Evolutionary conservation across 2,329 filamentous ascomycete genomes (phyloP).

Genomic region (Sarocladium brachiariae): DNA sequence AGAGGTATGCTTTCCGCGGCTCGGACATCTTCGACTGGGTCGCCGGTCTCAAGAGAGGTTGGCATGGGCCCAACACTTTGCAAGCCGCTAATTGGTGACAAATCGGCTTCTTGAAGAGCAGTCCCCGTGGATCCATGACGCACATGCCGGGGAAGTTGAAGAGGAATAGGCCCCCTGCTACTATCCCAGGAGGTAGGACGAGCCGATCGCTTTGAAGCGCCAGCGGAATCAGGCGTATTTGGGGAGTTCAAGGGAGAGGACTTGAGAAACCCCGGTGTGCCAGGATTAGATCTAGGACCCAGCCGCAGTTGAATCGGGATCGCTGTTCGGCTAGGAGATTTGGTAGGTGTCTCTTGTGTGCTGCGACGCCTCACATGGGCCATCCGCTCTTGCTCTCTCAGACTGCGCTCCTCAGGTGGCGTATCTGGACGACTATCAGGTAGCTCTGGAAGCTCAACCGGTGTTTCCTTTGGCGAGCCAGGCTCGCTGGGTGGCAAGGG

Average conservation of each 20-base stretch:
- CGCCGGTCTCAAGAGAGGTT: constrained; percentile 17
- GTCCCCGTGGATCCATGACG: constrained; percentile 30
- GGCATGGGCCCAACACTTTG: constrained; percentile 20
- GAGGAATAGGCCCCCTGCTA: constrained; percentile 66
- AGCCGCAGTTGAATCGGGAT: constrained; percentile 51
- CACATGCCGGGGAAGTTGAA: constrained; percentile 70
- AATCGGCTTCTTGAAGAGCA: constrained; percentile 23
- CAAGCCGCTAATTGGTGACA: constrained; percentile 38
- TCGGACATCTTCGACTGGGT: neutral
- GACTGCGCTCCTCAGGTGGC: constrained; percentile 40
- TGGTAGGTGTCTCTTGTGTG: constrained; percentile 37
- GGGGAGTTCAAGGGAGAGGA: constrained; percentile 32
- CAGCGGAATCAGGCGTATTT: constrained; percentile 25
- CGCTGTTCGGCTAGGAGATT: constrained; percentile 50
- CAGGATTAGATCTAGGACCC: constrained; percentile 37
- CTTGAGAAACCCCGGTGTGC: constrained; percentile 32
- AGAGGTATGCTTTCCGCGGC: constrained; percentile 19
- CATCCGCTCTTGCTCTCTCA: constrained; percentile 29
- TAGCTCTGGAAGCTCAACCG: constrained; percentile 42
- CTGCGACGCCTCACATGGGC: constrained; percentile 43
- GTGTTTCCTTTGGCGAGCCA: constrained; percentile 35
- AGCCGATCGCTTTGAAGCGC: constrained; percentile 25
- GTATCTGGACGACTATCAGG: constrained; percentile 56
- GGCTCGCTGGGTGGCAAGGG: constrained; percentile 56
- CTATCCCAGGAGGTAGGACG: constrained; percentile 57